These are phyloP conservation scores for Fraxinus xanthoxyloides DNA, from an alignment of 305 asterid species.

Conservation along the genomic window DNA sequence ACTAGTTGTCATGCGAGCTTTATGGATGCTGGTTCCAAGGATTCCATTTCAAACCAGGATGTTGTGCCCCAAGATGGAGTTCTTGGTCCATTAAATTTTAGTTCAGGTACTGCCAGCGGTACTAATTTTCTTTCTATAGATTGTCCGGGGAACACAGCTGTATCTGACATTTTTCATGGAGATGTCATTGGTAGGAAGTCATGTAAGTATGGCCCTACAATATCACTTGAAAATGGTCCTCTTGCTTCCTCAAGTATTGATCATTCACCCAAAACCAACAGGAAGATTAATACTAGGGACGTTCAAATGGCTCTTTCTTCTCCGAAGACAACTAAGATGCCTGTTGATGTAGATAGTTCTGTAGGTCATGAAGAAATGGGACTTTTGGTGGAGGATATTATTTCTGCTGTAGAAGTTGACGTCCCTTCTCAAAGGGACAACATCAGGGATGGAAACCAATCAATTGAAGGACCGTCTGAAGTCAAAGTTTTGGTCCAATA, in stretches of 20 bases:
- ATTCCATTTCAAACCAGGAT: constrained; percentile 20
- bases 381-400: constrained; percentile 24
- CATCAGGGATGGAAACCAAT: constrained; percentile 25
- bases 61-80: constrained; percentile 22
- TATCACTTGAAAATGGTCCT: constrained; percentile 23
- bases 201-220: constrained; percentile 23
- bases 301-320: constrained; percentile 32
- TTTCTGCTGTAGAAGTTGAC: constrained; percentile 32
- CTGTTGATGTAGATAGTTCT: constrained; percentile 21
- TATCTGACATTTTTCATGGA: constrained; percentile 23
- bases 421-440: constrained; percentile 28
- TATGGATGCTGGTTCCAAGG: constrained; percentile 33
- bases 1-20: constrained; percentile 25
- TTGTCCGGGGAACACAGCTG: constrained; percentile 24
- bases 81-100: constrained; percentile 21
- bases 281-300: constrained; percentile 48
- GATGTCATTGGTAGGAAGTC: constrained; percentile 22
- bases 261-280: constrained; percentile 30
- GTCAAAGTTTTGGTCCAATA: constrained; percentile 27
- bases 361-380: constrained; percentile 28
- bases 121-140: constrained; percentile 27
- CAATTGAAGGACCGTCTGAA: constrained; percentile 28
- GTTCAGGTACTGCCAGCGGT: constrained; percentile 15
- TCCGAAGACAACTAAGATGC: constrained; percentile 19
- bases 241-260: constrained; percentile 26